These are phyloP conservation scores for Candida gorgasii DNA, from an alignment of 805 yeast genomes.

Conservation along the genomic window DNA sequence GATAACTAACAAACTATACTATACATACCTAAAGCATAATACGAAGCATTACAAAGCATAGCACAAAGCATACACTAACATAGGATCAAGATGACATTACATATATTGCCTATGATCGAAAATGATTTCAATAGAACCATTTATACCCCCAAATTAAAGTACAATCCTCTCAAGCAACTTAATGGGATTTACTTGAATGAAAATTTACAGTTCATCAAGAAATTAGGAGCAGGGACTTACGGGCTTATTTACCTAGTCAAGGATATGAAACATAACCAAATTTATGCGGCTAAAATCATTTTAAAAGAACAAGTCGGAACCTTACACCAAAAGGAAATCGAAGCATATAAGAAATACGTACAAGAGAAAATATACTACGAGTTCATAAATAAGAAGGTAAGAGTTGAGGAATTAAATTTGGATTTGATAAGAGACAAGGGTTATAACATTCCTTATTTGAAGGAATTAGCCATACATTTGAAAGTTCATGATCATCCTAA, in stretches of 20 bases:
- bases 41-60: background rate
- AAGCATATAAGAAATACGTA: constrained; percentile 30
- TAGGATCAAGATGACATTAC: constrained; percentile 12
- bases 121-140: constrained; percentile 9
- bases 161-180: constrained; percentile 7
- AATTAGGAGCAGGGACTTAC: constrained; percentile 83
- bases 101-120: constrained; percentile 16
- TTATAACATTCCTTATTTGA: constrained; percentile 38
- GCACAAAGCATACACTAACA: background rate
- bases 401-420: constrained; percentile 22
- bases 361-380: constrained; percentile 24
- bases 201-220: constrained; percentile 44
- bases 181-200: constrained; percentile 10
- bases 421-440: constrained; percentile 28
- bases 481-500: constrained; percentile 78
- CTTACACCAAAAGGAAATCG: constrained; percentile 26
- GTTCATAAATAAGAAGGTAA: constrained; percentile 14
- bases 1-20: no score
- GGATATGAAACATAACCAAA: constrained; percentile 49
- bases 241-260: constrained; percentile 75
- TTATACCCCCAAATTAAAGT: constrained; percentile 10
- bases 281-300: constrained; percentile 72
- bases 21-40: no score
- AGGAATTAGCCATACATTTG: constrained; percentile 74
- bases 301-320: constrained; percentile 47